Conservation (phyloP, 2,329 filamentous ascomycete species). For the Sclerotinia subarctica region DNA sequence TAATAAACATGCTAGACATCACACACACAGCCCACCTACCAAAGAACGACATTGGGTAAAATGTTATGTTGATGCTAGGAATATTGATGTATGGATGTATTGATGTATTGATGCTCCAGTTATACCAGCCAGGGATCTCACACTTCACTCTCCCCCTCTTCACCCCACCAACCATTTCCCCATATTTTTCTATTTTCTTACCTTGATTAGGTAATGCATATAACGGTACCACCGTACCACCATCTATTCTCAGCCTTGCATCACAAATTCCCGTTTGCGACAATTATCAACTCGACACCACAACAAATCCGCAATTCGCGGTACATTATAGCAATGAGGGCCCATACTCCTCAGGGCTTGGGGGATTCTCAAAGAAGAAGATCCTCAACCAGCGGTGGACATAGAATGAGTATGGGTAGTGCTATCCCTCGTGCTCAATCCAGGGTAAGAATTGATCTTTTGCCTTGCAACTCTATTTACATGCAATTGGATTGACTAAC, state of each 20-base stretch:
- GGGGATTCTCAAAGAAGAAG: constrained; percentile 31
- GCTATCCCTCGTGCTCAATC: constrained; percentile 35
- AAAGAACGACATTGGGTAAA: too few relatives aligned
- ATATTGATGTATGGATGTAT: too few relatives aligned
- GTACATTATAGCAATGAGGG: constrained; percentile 30
- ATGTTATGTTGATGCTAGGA: not conserved
- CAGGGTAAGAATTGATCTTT: constrained; percentile 29
- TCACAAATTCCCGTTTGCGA: constrained; percentile 21
- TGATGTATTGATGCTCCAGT: too few relatives aligned
- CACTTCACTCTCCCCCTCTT: not conserved
- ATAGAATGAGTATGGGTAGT: constrained; percentile 35
- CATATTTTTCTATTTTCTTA: not conserved
- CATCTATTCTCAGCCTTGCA: constrained; percentile 7
- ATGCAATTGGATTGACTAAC: constrained; percentile 12
- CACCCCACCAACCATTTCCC: constrained; percentile 11
- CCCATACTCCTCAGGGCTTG: constrained; percentile 34
- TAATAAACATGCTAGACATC: too few relatives aligned
- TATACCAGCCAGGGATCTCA: not conserved
- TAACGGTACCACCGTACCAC: too few relatives aligned
- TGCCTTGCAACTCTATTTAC: constrained; percentile 1
- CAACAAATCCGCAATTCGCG: not conserved
- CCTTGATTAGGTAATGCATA: not conserved
- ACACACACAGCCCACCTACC: too few relatives aligned
- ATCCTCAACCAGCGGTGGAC: constrained; percentile 30
- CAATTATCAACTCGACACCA: constrained; percentile 18